Evolutionary conservation across 139 green algal genomes (phyloP).

Genomic region (Zygnema circumcarinatum): DNA sequence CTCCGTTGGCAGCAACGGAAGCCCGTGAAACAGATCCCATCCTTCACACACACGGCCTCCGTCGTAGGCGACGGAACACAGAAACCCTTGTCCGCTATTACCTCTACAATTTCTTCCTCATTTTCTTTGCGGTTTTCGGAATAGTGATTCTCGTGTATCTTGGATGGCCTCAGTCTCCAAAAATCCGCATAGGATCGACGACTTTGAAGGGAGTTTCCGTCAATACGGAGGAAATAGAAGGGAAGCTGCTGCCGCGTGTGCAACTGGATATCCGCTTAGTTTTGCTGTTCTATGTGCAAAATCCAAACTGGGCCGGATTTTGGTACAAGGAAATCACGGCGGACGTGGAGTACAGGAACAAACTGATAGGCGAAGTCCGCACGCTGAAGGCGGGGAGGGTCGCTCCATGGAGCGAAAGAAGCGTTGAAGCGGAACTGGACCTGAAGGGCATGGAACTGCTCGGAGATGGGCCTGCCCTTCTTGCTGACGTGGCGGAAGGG

Average conservation of each 20-base stretch:
- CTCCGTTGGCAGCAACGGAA: not conserved
- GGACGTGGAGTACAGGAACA: not conserved
- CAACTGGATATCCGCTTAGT: not conserved
- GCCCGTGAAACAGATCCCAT: not conserved
- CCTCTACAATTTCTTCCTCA: not conserved
- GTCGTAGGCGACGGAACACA: not conserved
- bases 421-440: not conserved
- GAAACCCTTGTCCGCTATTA: not conserved
- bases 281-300: not conserved
- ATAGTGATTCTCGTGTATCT: not conserved
- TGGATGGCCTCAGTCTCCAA: not conserved
- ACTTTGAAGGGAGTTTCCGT: not conserved
- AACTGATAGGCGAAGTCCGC: not conserved
- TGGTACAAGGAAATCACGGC: not conserved
- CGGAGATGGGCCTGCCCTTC: not conserved
- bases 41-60: not conserved
- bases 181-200: not conserved
- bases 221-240: not conserved
- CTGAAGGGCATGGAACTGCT: not conserved
- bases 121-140: not conserved
- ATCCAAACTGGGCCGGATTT: not conserved
- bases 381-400: not conserved
- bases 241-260: not conserved
- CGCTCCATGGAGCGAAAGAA: not conserved
- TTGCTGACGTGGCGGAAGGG: not conserved